Evolutionary conservation across 1,284 basidiomycete genomes (phyloP).

Genomic region (Ceratobasidium sp.): DNA sequence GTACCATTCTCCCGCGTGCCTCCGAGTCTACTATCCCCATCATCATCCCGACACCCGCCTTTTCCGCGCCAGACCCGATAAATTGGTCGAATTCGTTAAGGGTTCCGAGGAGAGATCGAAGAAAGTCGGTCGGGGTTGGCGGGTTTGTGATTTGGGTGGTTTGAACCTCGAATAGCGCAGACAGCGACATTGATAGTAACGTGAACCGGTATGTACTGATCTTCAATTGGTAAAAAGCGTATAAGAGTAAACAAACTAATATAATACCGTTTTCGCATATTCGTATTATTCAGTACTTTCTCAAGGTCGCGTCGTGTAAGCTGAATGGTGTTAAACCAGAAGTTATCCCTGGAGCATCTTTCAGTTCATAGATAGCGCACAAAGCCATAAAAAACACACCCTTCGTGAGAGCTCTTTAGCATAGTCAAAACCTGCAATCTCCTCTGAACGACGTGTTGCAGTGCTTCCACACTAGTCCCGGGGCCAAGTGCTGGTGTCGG

Average conservation of each 20-base stretch:
- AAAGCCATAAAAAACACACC: slow-evolving; percentile 61
- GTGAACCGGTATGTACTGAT: slow-evolving; percentile 79
- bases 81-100: slow-evolving; percentile 81
- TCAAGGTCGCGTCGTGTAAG: slow-evolving; percentile 78
- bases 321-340: slow-evolving; percentile 90
- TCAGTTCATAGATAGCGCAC: not conserved
- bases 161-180: slow-evolving; percentile 79
- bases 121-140: slow-evolving; percentile 73
- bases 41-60: slow-evolving; percentile 36
- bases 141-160: slow-evolving; percentile 41
- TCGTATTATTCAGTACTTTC: slow-evolving; percentile 72
- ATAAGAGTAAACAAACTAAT: not conserved
- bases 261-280: slow-evolving; percentile 77
- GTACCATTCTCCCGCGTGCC: slow-evolving; percentile 59
- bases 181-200: slow-evolving; percentile 84
- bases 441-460: slow-evolving; percentile 74
- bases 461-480: slow-evolving; percentile 27
- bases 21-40: slow-evolving; percentile 33
- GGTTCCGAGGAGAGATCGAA: slow-evolving; percentile 74
- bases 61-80: slow-evolving; percentile 34
- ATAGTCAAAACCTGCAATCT: slow-evolving; percentile 85
- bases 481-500: slow-evolving; percentile 14
- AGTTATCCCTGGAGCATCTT: not conserved
- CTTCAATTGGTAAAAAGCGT: not conserved
- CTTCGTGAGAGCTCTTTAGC: slow-evolving; percentile 83